A percentile compares a stretch with the other conserved stretches of the same genome.
Evolutionary conservation across 1,284 basidiomycete species (phyloP).

Genomic region (Pholiota adiposa): DNA sequence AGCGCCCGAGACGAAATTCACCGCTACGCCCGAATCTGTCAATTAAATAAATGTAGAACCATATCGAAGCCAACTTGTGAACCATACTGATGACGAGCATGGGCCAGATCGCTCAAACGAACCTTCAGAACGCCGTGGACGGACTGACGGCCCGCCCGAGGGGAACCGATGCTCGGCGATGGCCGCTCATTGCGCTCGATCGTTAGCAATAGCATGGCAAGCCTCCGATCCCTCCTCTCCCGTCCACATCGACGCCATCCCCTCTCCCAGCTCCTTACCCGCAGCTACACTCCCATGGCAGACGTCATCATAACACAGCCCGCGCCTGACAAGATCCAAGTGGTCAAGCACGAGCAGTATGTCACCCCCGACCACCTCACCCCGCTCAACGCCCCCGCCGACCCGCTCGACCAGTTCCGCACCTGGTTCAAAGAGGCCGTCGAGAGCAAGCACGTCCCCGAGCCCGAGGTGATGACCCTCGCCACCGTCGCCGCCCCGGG

Average conservation of each 20-base stretch:
- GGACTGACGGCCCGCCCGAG: neutral
- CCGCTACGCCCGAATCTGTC: too few relatives aligned
- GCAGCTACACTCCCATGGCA: conserved; percentile 25
- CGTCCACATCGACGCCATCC: neutral
- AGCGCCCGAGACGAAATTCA: too few relatives aligned
- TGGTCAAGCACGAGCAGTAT: conserved; percentile 82
- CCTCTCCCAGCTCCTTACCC: neutral
- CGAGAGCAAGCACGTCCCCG: conserved; percentile 57
- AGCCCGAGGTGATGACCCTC: conserved; percentile 89
- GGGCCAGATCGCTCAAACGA: too few relatives aligned
- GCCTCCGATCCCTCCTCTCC: neutral
- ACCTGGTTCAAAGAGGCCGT: conserved; percentile 80
- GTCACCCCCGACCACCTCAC: conserved; percentile 64
- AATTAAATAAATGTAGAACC: too few relatives aligned
- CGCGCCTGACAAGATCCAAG: conserved; percentile 55
- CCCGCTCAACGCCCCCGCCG: conserved; percentile 58
- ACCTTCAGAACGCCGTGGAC: neutral
- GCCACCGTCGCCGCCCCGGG: conserved; percentile 77
- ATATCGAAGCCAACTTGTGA: too few relatives aligned
- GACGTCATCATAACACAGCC: conserved; percentile 41
- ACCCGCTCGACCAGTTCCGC: conserved; percentile 83
- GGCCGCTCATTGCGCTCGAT: neutral
- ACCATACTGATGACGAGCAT: too few relatives aligned
- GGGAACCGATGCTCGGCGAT: neutral
- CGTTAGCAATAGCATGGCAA: neutral